Evolutionary conservation across 139 green algal species (phyloP).

Genomic region (Micractinium conductrix): DNA sequence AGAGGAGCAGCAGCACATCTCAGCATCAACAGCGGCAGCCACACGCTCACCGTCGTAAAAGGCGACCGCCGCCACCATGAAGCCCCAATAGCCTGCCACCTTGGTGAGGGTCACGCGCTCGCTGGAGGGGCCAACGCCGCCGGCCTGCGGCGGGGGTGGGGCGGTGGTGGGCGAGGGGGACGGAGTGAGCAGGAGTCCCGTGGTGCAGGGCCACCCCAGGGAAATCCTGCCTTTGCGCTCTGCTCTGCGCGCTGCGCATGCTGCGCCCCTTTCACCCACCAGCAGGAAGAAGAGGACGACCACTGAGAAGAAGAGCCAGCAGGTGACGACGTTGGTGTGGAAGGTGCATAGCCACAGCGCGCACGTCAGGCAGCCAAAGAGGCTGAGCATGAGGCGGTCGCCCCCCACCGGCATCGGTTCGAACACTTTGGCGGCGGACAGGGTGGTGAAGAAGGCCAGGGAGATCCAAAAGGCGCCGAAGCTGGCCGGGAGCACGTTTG

Average conservation of each 20-base stretch:
- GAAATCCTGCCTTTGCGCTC: no score
- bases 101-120: slow-evolving; percentile 16
- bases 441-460: slow-evolving; percentile 17
- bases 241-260: no score
- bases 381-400: slow-evolving; percentile 4
- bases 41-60: slow-evolving; percentile 25
- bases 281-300: slow-evolving; percentile 34
- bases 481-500: not conserved
- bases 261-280: no score
- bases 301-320: slow-evolving; percentile 37
- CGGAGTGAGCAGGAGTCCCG: not conserved
- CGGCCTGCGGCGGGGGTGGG: not conserved
- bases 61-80: slow-evolving; percentile 16
- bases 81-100: slow-evolving; percentile 34
- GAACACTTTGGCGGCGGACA: not conserved
- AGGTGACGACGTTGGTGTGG: slow-evolving; percentile 29
- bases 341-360: slow-evolving; percentile 38
- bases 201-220: no score
- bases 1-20: no score
- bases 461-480: slow-evolving; percentile 63
- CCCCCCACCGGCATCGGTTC: not conserved
- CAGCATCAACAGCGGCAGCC: no score
- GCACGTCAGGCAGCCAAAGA: slow-evolving; percentile 24
- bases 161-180: no score
- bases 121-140: not conserved